These are phyloP conservation scores for Takashimella koratensis DNA, from an alignment of 1,284 basidiomycete genomes.

Conservation along the genomic window DNA sequence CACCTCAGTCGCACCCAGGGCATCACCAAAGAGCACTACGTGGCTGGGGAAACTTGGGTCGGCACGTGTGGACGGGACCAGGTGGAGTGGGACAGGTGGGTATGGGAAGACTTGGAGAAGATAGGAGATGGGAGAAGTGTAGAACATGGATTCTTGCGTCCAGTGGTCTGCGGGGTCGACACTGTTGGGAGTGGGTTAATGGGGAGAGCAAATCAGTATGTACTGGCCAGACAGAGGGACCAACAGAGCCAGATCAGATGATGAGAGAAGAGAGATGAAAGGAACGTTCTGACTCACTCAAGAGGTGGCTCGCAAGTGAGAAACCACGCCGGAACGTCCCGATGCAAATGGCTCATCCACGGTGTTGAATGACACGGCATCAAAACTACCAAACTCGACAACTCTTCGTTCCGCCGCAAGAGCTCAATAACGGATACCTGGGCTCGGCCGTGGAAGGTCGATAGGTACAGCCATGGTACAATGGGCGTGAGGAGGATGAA, in stretches of 20 bases:
- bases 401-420: slow-evolving; percentile 20
- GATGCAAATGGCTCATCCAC: slow-evolving; percentile 85
- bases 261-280: too few species aligned
- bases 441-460: slow-evolving; percentile 68
- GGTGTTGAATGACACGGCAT: slow-evolving; percentile 99
- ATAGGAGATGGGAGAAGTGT: slow-evolving; percentile 65
- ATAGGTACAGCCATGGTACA: slow-evolving; percentile 63
- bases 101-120: slow-evolving; percentile 59
- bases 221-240: too few species aligned
- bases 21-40: slow-evolving; percentile 71
- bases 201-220: too few species aligned
- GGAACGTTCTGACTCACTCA: slow-evolving; percentile 56
- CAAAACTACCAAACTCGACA: slow-evolving; percentile 66
- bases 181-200: slow-evolving; percentile 1
- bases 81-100: slow-evolving; percentile 21
- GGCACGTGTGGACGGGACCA: not conserved
- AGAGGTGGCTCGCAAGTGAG: slow-evolving; percentile 88
- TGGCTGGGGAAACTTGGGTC: slow-evolving; percentile 58
- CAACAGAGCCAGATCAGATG: too few species aligned
- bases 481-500: slow-evolving; percentile 57
- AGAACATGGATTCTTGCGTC: slow-evolving; percentile 84
- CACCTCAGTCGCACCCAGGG: slow-evolving; percentile 56
- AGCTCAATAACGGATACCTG: slow-evolving; percentile 67
- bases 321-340: slow-evolving; percentile 68
- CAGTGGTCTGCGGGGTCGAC: slow-evolving; percentile 52